These are phyloP conservation scores for Plectosphaerella cucumerina DNA, from an alignment of 2,329 filamentous ascomycete genomes.

Conservation along the genomic window DNA sequence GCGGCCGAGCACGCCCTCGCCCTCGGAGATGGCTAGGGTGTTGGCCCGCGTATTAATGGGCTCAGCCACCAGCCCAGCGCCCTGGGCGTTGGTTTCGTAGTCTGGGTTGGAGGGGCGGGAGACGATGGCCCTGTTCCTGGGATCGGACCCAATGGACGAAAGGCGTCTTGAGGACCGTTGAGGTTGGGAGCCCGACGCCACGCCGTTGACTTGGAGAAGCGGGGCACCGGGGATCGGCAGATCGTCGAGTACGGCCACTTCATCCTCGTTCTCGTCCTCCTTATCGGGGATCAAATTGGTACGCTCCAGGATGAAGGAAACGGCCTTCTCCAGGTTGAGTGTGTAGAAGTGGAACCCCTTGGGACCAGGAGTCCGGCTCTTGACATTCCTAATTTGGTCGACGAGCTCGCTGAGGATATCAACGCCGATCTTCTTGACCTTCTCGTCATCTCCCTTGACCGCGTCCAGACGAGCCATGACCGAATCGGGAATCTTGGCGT, in stretches of 20 bases:
- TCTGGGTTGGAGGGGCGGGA: constrained; percentile 58
- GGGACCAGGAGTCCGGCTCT: constrained; percentile 51
- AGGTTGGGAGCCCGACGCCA: constrained; percentile 17
- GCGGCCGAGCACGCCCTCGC: constrained; percentile 80
- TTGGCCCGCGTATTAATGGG: constrained; percentile 75
- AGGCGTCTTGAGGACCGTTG: constrained; percentile 52
- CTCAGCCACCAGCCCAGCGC: constrained; percentile 71
- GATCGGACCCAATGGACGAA: constrained; percentile 78
- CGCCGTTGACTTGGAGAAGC: constrained; percentile 48
- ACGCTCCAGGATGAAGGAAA: constrained; percentile 86
- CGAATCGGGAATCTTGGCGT: constrained; percentile 71
- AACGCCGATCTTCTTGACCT: constrained; percentile 74
- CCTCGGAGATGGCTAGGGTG: constrained; percentile 90
- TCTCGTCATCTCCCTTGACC: constrained; percentile 75
- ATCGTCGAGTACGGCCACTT: constrained; percentile 44
- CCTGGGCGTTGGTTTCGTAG: constrained; percentile 70
- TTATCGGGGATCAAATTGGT: constrained; percentile 73
- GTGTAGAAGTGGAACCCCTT: constrained; percentile 97
- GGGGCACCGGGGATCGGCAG: constrained; percentile 30
- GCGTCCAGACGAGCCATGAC: constrained; percentile 67
- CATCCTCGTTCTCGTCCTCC: constrained; percentile 47
- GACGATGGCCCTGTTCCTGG: constrained; percentile 84
- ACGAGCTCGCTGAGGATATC: constrained; percentile 83
- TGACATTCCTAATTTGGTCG: constrained; percentile 66
- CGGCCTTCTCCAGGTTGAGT: constrained; percentile 91